Evolutionary conservation across 495 filamentous ascomycete genomes (phyloP).

Genomic region (Neurospora intermedia): DNA sequence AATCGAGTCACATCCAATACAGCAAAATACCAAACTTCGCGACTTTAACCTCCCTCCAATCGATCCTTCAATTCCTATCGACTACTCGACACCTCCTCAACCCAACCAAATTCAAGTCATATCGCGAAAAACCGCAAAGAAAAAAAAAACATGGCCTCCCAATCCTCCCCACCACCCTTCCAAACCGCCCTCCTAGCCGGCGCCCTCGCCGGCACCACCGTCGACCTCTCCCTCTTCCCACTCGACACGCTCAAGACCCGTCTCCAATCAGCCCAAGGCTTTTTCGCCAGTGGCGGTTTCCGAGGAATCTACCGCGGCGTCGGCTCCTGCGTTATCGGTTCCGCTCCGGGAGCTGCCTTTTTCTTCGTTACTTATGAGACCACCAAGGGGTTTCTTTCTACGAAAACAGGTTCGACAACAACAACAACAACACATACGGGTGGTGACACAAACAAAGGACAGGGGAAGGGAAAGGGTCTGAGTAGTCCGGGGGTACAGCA

Average conservation of each 20-base stretch:
- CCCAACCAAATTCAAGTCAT: too few relatives aligned
- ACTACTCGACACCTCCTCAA: neutral
- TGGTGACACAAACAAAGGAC: neutral
- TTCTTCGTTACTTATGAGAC: slow-evolving; percentile 97
- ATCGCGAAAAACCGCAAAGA: neutral
- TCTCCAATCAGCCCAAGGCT: slow-evolving; percentile 76
- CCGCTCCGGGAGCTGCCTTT: slow-evolving; percentile 90
- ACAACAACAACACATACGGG: neutral
- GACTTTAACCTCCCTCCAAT: neutral
- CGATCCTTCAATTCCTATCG: too few relatives aligned
- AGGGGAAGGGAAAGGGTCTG: neutral
- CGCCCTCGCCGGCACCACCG: slow-evolving; percentile 73
- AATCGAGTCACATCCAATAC: neutral
- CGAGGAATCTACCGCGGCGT: slow-evolving; percentile 61
- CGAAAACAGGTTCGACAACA: neutral
- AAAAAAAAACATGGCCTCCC: neutral
- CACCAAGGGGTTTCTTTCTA: slow-evolving; percentile 50
- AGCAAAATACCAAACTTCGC: neutral
- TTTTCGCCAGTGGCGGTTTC: slow-evolving; percentile 67
- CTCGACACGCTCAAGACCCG: slow-evolving; percentile 91
- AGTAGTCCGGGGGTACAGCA: slow-evolving; percentile 39
- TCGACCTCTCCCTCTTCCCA: slow-evolving; percentile 83
- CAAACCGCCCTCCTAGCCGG: slow-evolving; percentile 54
- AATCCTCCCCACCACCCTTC: slow-evolving; percentile 33
- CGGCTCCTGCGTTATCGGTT: slow-evolving; percentile 69